These are phyloP conservation scores for Pulveroboletus sp. DNA, from an alignment of 768 basidiomycete species.

Conservation along the genomic window DNA sequence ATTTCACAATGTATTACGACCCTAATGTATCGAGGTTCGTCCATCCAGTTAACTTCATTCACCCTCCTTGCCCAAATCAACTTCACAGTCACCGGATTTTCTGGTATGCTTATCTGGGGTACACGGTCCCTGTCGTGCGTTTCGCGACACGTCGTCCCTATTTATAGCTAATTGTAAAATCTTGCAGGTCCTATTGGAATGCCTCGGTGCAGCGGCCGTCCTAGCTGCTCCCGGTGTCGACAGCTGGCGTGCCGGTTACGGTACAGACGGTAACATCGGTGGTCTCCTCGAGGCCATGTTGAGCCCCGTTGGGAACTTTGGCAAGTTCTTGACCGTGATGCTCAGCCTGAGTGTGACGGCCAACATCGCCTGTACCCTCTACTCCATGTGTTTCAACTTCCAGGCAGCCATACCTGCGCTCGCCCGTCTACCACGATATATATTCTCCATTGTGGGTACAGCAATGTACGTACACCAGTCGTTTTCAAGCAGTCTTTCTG, in stretches of 20 bases:
- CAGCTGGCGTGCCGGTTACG: constrained; percentile 53
- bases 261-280: constrained; percentile 52
- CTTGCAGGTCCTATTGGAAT: constrained; percentile 38
- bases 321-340: constrained; percentile 67
- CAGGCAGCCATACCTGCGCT: constrained; percentile 65
- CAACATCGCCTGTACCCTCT: constrained; percentile 81
- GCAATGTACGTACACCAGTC: constrained; percentile 50
- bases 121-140: constrained; percentile 57
- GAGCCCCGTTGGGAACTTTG: constrained; percentile 57
- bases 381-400: constrained; percentile 71
- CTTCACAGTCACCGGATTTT: constrained; percentile 54
- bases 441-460: constrained; percentile 62
- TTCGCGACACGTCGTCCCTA: constrained; percentile 15
- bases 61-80: constrained; percentile 7
- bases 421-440: constrained; percentile 59
- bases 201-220: constrained; percentile 67
- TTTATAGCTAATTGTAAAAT: not conserved
- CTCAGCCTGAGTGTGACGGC: constrained; percentile 73
- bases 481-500: constrained; percentile 1
- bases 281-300: constrained; percentile 63
- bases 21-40: constrained; percentile 54
- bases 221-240: constrained; percentile 52
- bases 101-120: constrained; percentile 59
- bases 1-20: constrained; percentile 71
- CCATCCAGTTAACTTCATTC: not conserved